Evolutionary conservation across 139 green algal genomes (phyloP).

Genomic region (Chlorokybus atmophyticus): DNA sequence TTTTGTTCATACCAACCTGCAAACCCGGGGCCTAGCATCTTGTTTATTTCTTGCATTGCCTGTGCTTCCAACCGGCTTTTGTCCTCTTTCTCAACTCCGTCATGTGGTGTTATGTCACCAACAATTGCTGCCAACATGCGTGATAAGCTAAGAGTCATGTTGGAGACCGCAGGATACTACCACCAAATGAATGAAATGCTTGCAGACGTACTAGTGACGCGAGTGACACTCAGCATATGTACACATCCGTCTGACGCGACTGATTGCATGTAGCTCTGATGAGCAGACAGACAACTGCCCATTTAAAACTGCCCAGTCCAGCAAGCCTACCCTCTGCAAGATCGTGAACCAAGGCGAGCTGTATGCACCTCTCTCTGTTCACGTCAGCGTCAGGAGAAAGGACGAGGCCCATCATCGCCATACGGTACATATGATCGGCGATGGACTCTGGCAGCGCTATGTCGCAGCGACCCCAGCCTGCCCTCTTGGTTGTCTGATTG

Average conservation of each 20-base stretch:
- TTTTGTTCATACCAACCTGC: too few species aligned
- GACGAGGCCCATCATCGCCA: constrained; percentile 78
- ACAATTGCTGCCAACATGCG: constrained; percentile 50
- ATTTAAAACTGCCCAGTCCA: too few species aligned
- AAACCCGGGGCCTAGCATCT: constrained; percentile 44
- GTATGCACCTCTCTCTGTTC: constrained; percentile 60
- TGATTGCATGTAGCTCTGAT: too few species aligned
- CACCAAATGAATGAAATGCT: constrained; percentile 1
- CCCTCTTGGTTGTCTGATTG: constrained; percentile 43
- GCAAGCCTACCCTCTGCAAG: constrained; percentile 53
- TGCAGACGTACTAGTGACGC: background rate
- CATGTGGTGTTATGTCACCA: constrained; percentile 78
- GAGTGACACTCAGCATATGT: too few species aligned
- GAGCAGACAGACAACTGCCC: too few species aligned
- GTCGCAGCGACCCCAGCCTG: constrained; percentile 67
- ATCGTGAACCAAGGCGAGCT: constrained; percentile 82
- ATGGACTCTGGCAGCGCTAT: constrained; percentile 74
- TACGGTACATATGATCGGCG: constrained; percentile 88
- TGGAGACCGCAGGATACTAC: background rate
- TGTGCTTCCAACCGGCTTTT: constrained; percentile 55
- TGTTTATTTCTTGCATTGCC: constrained; percentile 56
- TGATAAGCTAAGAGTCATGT: background rate
- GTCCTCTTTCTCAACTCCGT: constrained; percentile 56
- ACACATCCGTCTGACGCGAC: too few species aligned
- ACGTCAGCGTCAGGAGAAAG: constrained; percentile 20